Evolutionary conservation across 257 asterid species (phyloP).

Genomic region (Gentiana straminea): DNA sequence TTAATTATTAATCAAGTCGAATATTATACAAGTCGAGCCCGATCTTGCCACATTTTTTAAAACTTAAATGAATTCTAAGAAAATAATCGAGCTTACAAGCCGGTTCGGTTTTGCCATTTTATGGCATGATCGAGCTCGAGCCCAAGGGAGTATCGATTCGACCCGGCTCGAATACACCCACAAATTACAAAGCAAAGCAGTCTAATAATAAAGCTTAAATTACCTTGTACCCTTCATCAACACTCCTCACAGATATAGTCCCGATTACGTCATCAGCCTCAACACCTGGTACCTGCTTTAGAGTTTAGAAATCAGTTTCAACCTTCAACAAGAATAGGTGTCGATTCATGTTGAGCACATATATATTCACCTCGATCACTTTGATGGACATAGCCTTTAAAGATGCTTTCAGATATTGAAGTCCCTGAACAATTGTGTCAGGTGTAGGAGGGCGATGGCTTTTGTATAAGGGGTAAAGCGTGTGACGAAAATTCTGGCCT

Average conservation of each 20-base stretch:
- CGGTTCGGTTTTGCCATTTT: no score
- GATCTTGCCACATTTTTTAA: no score
- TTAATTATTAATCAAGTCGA: no score
- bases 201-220: slow-evolving; percentile 1
- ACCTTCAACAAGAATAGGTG: slow-evolving; percentile 7
- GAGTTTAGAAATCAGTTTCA: slow-evolving; percentile 15
- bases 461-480: slow-evolving; percentile 81
- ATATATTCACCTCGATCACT: slow-evolving; percentile 74
- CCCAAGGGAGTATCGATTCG: no score
- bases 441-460: slow-evolving; percentile 98
- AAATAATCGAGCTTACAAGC: no score
- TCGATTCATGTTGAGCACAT: slow-evolving; percentile 1
- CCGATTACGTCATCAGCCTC: slow-evolving; percentile 99
- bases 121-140: no score
- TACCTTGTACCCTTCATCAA: slow-evolving; percentile 78
- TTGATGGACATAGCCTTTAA: slow-evolving; percentile 90
- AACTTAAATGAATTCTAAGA: no score
- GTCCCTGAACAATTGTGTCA: slow-evolving; percentile 94
- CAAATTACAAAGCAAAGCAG: no score
- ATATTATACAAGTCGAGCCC: no score
- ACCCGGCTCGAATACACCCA: no score
- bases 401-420: slow-evolving; percentile 92
- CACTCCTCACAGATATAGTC: slow-evolving; percentile 83
- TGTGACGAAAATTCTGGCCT: slow-evolving; percentile 93
- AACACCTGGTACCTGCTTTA: slow-evolving; percentile 90